Conservation (phyloP, 306 rosid species). For the Ochetophila trinervis region DNA sequence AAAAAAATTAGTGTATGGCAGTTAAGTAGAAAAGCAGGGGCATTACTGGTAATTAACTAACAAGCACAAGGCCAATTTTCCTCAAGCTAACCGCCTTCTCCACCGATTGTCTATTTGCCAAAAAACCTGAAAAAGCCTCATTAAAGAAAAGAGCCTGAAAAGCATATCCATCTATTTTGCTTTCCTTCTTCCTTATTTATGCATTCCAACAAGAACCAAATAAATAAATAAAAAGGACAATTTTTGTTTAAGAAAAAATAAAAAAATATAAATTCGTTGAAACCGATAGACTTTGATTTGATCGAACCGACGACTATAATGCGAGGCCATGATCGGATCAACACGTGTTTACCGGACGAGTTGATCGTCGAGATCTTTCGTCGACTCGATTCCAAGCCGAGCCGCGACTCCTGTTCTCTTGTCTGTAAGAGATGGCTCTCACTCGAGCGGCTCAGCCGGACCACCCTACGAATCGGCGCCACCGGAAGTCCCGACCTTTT, state of each 20-base stretch:
- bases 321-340: constrained; percentile 77
- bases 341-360: constrained; percentile 74
- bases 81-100: constrained; percentile 15
- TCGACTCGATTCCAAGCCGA: constrained; percentile 50
- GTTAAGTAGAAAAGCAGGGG: constrained; percentile 16
- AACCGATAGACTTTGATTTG: too few species aligned
- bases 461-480: constrained; percentile 74
- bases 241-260: too few species aligned
- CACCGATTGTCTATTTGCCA: constrained; percentile 14
- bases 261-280: too few species aligned
- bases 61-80: too few species aligned
- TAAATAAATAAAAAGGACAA: too few species aligned
- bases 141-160: too few species aligned
- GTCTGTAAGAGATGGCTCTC: constrained; percentile 87
- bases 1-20: neutral
- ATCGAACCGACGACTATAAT: constrained; percentile 1
- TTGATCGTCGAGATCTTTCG: constrained; percentile 72
- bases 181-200: neutral
- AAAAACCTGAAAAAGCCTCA: neutral
- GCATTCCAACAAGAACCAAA: too few species aligned
- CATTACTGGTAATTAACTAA: neutral
- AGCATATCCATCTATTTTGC: neutral
- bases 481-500: constrained; percentile 67
- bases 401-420: constrained; percentile 81
- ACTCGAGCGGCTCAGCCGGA: constrained; percentile 74